Percentiles rank a stretch among this genome's conserved stretches.
Evolutionary conservation across 139 green algal species (phyloP).

Genomic region (Micractinium sp.): DNA sequence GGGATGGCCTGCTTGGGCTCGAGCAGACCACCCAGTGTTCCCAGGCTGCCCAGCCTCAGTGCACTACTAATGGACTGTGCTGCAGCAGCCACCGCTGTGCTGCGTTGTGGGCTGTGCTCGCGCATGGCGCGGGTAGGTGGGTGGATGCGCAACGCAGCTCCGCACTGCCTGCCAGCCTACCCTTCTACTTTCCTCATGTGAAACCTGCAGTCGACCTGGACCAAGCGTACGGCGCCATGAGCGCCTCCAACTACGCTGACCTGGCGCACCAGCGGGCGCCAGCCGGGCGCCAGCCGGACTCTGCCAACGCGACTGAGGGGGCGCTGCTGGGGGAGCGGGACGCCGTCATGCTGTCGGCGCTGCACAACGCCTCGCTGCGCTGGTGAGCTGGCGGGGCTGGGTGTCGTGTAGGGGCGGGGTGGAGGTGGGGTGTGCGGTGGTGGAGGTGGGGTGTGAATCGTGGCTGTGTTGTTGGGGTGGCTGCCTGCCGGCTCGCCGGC

Average conservation of each 20-base stretch:
- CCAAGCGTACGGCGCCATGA: slow-evolving; percentile 34
- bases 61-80: too few species aligned
- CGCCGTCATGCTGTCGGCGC: slow-evolving; percentile 33
- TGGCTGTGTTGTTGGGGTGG: too few species aligned
- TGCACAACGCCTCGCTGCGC: slow-evolving; percentile 29
- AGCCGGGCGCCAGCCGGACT: neutral
- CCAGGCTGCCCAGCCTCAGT: too few species aligned
- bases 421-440: too few species aligned
- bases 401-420: too few species aligned
- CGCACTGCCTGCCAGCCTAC: too few species aligned
- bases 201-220: slow-evolving; percentile 33
- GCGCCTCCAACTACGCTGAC: slow-evolving; percentile 46
- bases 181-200: neutral
- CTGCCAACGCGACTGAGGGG: slow-evolving; percentile 10
- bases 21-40: too few species aligned
- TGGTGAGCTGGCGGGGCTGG: neutral
- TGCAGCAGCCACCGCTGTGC: too few species aligned
- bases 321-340: slow-evolving; percentile 52
- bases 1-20: neutral
- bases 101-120: neutral
- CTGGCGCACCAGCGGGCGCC: slow-evolving; percentile 24
- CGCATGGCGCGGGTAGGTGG: too few species aligned
- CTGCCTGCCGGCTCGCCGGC: too few species aligned
- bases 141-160: too few species aligned
- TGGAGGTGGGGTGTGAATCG: too few species aligned